Base-by-base conservation (phyloP, 1,139 yeast species). In the Zygosaccharomyces sapae region DNA sequence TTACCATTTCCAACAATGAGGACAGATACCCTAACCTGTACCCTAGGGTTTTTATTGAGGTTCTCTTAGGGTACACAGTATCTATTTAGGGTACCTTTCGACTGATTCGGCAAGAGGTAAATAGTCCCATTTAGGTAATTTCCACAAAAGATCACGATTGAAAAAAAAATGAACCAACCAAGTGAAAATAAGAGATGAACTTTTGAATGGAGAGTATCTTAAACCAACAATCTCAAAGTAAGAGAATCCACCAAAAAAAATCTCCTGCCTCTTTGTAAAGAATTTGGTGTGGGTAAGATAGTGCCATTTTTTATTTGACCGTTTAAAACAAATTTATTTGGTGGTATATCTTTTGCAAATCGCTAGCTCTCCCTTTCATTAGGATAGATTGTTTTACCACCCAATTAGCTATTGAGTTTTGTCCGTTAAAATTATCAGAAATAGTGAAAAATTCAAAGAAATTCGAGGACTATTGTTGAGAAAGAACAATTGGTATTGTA, bases 221-320 rank as follows among this genome's bases (percentile, higher is more conserved):
- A 6, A 27, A 38, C 41, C 33, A 36, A 38, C 34, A n/a, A 38
- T 10, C 41, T 38, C 19, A 8, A n/a, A 38, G 33, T 31, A 13
- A 29, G 33, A n/a, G n/a, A n/a, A 29, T 13, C 41, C 34, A 30
- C 41, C 13, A 6, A 25, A 36, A 38, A 38, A 38, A 38, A 13
- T 18, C 41, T 29, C 25, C 34, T 29, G 41, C 20, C 33, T 38
- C 9, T n/a, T 38, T 16, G 34, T 38, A n/a, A 29, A 30, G 35
- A 20, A 38, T 33, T 33, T 27, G 34, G 34, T 18, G 41, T 38
- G 41, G 33, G 16, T 27, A 38, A 29, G 33, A 38, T 38, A 16
- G 9, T 29, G 22, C 18, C 8, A 4, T 18, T 18, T 38, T 27
- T 18, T 27, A 6, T 18, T 18, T 38, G 31, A 29, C 18, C 33